A percentile compares a stretch with the other conserved stretches of the same genome.
Evolutionary conservation across 2,329 filamentous ascomycete species (phyloP).

Genomic region (Exophiala xenobiotica): DNA sequence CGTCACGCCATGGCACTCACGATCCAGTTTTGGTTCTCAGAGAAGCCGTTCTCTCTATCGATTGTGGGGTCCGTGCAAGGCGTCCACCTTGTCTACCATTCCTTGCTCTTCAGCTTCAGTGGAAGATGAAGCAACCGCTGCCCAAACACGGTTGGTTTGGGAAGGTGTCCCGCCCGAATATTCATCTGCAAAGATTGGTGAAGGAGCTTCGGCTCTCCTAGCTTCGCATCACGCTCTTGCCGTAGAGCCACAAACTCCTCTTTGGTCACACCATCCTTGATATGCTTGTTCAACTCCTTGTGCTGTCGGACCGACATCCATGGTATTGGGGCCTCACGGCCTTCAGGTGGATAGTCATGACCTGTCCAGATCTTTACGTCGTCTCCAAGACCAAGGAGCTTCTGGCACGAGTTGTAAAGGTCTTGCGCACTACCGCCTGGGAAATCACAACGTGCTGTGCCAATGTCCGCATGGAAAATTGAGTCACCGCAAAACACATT

Average conservation of each 20-base stretch:
- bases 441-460: constrained; percentile 56
- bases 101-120: constrained; percentile 29
- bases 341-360: constrained; percentile 53
- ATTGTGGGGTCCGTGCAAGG: no score
- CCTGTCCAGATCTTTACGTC: constrained; percentile 54
- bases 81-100: neutral
- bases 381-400: constrained; percentile 44
- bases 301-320: constrained; percentile 51
- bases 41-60: no score
- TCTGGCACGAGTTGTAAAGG: constrained; percentile 47
- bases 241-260: constrained; percentile 49
- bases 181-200: constrained; percentile 56
- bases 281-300: constrained; percentile 49
- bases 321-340: constrained; percentile 38
- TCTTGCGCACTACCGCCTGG: constrained; percentile 50
- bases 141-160: constrained; percentile 32
- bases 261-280: constrained; percentile 44
- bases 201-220: constrained; percentile 50
- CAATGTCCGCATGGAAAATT: constrained; percentile 54
- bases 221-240: constrained; percentile 43
- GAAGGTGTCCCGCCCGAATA: constrained; percentile 50
- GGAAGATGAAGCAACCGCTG: constrained; percentile 35
- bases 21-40: no score
- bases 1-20: no score
- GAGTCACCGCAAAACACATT: constrained; percentile 55